Conservation (phyloP, 257 asterid genomes). For the Ligustrum vulgare region DNA sequence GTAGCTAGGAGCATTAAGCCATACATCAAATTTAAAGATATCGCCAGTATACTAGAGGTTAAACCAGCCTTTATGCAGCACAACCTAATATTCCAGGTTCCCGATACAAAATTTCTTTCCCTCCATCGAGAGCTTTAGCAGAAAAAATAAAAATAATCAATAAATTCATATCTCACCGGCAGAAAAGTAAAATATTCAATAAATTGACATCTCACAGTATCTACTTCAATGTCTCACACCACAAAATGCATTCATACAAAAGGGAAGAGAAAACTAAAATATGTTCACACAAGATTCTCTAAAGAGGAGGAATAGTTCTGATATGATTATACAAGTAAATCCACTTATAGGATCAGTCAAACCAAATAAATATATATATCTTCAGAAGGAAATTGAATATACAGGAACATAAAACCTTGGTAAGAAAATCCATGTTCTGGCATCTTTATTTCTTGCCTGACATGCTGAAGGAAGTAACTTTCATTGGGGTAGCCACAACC, state of each 20-base stretch:
- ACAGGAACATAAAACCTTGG: not conserved
- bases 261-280: not conserved
- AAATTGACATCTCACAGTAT: not conserved
- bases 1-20: not conserved
- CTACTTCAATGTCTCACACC: not conserved
- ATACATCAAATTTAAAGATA: no score
- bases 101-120: not conserved
- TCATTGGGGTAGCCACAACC: slow-evolving; percentile 94
- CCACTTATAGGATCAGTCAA: slow-evolving; percentile 1
- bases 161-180: not conserved
- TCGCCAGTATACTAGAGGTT: not conserved
- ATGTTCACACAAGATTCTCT: not conserved
- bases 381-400: not conserved
- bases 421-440: not conserved
- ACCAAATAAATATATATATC: not conserved
- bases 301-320: not conserved
- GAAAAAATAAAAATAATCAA: not conserved
- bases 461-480: slow-evolving; percentile 94
- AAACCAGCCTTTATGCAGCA: not conserved
- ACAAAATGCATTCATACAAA: not conserved
- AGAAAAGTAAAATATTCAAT: no score
- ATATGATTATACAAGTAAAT: not conserved
- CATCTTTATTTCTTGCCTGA: slow-evolving; percentile 49
- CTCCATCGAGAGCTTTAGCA: not conserved
- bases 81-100: no score